Conservation (phyloP, 2,329 filamentous ascomycete species). For the Penicillium polonicum region DNA sequence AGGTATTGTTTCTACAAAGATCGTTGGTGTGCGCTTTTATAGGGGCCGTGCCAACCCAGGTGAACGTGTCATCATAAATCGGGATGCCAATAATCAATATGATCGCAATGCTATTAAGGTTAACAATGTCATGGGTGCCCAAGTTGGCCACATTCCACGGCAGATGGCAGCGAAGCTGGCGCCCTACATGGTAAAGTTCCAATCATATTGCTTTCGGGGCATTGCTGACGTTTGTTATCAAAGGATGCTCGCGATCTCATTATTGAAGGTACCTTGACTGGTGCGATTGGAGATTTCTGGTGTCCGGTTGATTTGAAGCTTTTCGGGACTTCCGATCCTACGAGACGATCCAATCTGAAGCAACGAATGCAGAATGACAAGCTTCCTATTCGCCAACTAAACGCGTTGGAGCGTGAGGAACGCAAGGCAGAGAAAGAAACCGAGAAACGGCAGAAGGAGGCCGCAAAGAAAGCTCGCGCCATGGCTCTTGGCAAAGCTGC, state of each 20-base stretch:
- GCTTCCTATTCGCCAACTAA: conserved; percentile 56
- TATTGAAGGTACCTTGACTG: conserved; percentile 69
- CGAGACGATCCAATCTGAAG: conserved; percentile 56
- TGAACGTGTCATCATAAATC: conserved; percentile 61
- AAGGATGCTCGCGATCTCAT: conserved; percentile 58
- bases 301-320: conserved; percentile 70
- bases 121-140: conserved; percentile 69
- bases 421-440: conserved; percentile 48
- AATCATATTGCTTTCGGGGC: neutral
- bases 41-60: conserved; percentile 60
- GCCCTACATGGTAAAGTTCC: conserved; percentile 61
- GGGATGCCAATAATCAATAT: conserved; percentile 68
- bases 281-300: conserved; percentile 65
- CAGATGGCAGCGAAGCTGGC: conserved; percentile 69
- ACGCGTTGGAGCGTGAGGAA: conserved; percentile 55
- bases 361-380: conserved; percentile 62
- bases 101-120: conserved; percentile 76
- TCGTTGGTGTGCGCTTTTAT: conserved; percentile 65
- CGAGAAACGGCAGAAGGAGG: conserved; percentile 49
- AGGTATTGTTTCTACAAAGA: conserved; percentile 51
- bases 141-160: conserved; percentile 77
- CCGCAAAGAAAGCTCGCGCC: conserved; percentile 32
- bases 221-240: conserved; percentile 13
- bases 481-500: conserved; percentile 28
- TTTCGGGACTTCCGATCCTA: conserved; percentile 64